Percentiles rank a stretch among this genome's conserved stretches.
Conservation (phyloP, 2,329 filamentous ascomycete genomes). For the Neofusicoccum umdonicola region DNA sequence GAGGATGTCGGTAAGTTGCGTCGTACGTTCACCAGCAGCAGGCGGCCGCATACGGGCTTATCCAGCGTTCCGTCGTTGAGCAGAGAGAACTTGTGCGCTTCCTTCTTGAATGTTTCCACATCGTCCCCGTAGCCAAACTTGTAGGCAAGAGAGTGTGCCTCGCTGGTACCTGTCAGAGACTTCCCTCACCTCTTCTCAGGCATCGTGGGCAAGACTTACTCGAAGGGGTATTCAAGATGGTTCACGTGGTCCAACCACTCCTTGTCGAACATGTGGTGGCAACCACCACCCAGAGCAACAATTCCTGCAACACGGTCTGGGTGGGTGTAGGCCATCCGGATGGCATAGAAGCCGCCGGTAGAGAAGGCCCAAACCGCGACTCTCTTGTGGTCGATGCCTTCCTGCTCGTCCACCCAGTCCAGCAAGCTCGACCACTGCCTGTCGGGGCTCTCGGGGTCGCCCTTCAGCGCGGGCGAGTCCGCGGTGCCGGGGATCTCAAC, state of each 20-base stretch:
- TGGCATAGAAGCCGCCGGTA: constrained; percentile 60
- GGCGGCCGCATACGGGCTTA: constrained; percentile 45
- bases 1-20: background rate
- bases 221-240: constrained; percentile 60
- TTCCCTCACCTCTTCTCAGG: too few relatives aligned
- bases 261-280: constrained; percentile 57
- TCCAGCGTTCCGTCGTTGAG: constrained; percentile 56
- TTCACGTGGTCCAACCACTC: constrained; percentile 57
- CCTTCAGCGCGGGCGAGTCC: constrained; percentile 51
- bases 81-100: constrained; percentile 53
- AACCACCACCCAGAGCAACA: constrained; percentile 56
- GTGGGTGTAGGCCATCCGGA: constrained; percentile 59
- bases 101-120: constrained; percentile 45
- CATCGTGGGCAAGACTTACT: constrained; percentile 31
- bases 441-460: constrained; percentile 51
- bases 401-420: constrained; percentile 52
- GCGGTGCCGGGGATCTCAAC: constrained; percentile 60
- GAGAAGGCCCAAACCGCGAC: constrained; percentile 57
- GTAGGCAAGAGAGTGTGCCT: constrained; percentile 50
- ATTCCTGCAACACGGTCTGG: constrained; percentile 50
- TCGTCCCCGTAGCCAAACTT: constrained; percentile 46
- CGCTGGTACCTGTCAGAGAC: constrained; percentile 21
- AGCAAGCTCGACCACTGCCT: constrained; percentile 54
- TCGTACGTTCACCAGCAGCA: constrained; percentile 54
- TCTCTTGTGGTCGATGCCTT: constrained; percentile 47